Evolutionary conservation across 768 basidiomycete genomes (phyloP).

Genomic region (Naematelia aurantialba): DNA sequence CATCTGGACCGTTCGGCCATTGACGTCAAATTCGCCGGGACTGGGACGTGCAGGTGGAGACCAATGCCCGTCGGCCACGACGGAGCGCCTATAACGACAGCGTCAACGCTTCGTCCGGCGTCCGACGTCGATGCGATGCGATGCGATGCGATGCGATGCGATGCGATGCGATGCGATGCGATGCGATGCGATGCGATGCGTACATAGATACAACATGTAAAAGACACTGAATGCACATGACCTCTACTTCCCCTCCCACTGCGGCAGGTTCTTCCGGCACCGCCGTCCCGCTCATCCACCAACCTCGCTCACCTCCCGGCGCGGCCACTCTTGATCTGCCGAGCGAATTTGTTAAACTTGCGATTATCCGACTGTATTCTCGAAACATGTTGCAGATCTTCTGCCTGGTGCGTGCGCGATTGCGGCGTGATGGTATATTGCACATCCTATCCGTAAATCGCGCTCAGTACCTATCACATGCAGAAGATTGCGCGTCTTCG

Average conservation of each 20-base stretch:
- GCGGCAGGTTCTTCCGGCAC: too few species aligned
- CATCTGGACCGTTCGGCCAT: too few species aligned
- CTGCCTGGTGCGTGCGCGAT: conserved; percentile 27
- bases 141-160: too few species aligned
- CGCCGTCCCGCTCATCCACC: conserved; percentile 13
- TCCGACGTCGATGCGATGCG: too few species aligned
- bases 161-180: too few species aligned
- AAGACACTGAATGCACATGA: background rate
- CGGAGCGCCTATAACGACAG: too few species aligned
- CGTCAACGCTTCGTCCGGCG: too few species aligned
- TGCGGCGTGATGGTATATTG: conserved; percentile 41
- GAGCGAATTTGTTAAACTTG: conserved; percentile 44
- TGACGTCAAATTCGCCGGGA: too few species aligned
- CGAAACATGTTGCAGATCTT: conserved; percentile 28
- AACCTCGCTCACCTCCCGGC: background rate
- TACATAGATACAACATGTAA: background rate
- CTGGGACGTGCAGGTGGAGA: too few species aligned
- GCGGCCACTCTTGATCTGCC: conserved; percentile 26
- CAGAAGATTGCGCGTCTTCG: background rate
- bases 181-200: background rate
- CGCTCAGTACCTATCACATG: background rate
- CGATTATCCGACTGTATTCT: conserved; percentile 37
- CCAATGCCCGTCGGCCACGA: too few species aligned
- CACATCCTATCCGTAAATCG: conserved; percentile 27
- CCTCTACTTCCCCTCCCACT: too few species aligned